These are phyloP conservation scores for Quercus robur DNA, from an alignment of 306 rosid species.

Conservation along the genomic window DNA sequence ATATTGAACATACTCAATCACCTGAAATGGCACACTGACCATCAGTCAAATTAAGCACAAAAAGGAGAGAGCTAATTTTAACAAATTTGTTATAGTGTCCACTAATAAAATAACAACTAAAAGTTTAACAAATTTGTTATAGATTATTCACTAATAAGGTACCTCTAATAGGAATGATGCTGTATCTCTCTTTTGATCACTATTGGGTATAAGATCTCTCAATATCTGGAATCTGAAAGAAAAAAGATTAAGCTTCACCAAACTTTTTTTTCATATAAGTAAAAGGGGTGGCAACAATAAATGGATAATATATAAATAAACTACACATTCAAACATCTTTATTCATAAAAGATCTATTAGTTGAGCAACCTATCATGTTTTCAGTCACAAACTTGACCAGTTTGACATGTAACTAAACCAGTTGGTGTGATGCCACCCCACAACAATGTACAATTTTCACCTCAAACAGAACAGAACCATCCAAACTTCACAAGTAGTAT, in stretches of 20 bases:
- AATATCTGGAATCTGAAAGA: slow-evolving; percentile 87
- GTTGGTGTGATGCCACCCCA: neutral
- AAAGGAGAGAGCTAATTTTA: neutral
- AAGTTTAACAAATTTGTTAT: neutral
- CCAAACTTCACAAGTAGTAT: slow-evolving; percentile 2
- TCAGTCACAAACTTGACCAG: neutral
- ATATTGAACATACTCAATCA: slow-evolving; percentile 89
- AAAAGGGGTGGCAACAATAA: neutral
- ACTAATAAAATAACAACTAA: neutral
- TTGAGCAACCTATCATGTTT: neutral
- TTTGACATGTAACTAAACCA: neutral
- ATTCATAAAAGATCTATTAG: neutral
- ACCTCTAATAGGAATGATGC: slow-evolving; percentile 97
- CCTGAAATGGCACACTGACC: slow-evolving; percentile 42
- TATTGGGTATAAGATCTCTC: slow-evolving; percentile 96
- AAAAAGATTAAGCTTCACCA: slow-evolving; percentile 24
- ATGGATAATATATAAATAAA: neutral
- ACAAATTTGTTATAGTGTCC: neutral
- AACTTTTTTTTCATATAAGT: neutral
- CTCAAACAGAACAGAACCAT: neutral
- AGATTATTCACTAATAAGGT: slow-evolving; percentile 10
- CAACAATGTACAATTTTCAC: slow-evolving; percentile 2
- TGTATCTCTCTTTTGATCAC: slow-evolving; percentile 96
- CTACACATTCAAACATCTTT: slow-evolving; percentile 5
- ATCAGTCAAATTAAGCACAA: neutral